phyloP scores from a whole-genome alignment of 2,329 filamentous ascomycete genomes.

The Xylaria digitata region DNA sequence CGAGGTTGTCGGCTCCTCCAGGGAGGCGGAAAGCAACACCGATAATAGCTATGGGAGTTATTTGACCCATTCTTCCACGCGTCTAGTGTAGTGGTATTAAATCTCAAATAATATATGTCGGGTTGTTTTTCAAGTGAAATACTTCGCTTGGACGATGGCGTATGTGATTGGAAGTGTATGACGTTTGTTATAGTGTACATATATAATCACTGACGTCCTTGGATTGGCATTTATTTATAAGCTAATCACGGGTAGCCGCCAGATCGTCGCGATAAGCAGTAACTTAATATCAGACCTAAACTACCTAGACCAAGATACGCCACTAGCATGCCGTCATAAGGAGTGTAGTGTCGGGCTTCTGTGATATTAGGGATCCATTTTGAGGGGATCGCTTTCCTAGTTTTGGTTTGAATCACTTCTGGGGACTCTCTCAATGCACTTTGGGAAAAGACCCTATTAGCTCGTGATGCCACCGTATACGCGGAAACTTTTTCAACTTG shows the following conservation, averaged over 20 bases:
- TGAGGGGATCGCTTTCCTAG: conserved; percentile 5
- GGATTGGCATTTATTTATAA: background rate
- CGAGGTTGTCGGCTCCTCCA: conserved; percentile 31
- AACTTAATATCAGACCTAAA: background rate
- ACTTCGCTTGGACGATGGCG: background rate
- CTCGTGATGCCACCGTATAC: background rate
- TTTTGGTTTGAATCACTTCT: background rate
- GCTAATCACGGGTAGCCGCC: background rate
- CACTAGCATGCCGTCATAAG: no score
- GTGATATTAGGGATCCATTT: conserved; percentile 16
- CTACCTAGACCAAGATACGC: no score
- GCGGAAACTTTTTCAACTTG: background rate
- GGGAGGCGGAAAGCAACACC: conserved; percentile 36
- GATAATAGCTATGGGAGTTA: conserved; percentile 33
- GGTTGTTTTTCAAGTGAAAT: background rate
- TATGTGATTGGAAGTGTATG: background rate
- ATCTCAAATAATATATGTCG: background rate
- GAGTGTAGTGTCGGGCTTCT: background rate
- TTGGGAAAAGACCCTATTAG: background rate
- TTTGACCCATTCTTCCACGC: conserved; percentile 6
- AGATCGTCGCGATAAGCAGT: background rate
- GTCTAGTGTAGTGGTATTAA: background rate
- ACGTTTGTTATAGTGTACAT: background rate
- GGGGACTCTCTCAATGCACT: background rate
- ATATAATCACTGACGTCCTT: background rate